Evolutionary conservation across 495 filamentous ascomycete species (phyloP).

Genomic region (Schizothecium vesticola): DNA sequence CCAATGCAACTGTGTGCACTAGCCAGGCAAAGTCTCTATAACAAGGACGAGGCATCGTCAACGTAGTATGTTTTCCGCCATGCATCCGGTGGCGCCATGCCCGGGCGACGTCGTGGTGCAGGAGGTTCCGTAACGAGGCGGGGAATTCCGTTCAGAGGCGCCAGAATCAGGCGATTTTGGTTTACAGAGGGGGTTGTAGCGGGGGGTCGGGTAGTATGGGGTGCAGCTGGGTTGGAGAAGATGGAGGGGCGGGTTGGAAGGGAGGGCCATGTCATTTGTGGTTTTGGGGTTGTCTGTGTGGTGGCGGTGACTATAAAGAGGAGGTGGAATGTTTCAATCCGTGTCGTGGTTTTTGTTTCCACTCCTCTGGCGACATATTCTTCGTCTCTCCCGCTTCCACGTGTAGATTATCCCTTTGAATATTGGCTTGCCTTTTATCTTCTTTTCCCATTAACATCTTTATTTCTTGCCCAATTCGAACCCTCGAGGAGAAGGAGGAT

Average conservation of each 20-base stretch:
- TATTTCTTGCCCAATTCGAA: neutral
- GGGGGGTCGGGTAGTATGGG: neutral
- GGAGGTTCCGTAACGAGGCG: neutral
- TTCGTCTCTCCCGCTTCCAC: neutral
- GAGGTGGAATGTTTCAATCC: neutral
- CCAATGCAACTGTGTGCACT: no score
- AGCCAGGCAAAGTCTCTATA: neutral
- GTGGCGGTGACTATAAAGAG: neutral
- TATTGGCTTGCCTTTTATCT: neutral
- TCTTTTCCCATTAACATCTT: neutral
- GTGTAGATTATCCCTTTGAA: neutral
- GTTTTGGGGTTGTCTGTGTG: neutral
- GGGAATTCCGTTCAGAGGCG: neutral
- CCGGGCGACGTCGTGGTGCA: neutral
- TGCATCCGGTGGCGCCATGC: neutral
- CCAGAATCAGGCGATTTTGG: neutral
- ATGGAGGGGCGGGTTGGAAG: no score
- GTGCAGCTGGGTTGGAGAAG: neutral
- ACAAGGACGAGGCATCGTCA: neutral
- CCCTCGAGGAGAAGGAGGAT: neutral
- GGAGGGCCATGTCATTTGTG: neutral
- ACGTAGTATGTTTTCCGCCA: no score
- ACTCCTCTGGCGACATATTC: neutral
- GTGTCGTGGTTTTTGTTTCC: no score
- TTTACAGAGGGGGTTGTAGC: neutral